phyloP scores from a whole-genome alignment of 257 asterid genomes.

The Plantago elongata region DNA sequence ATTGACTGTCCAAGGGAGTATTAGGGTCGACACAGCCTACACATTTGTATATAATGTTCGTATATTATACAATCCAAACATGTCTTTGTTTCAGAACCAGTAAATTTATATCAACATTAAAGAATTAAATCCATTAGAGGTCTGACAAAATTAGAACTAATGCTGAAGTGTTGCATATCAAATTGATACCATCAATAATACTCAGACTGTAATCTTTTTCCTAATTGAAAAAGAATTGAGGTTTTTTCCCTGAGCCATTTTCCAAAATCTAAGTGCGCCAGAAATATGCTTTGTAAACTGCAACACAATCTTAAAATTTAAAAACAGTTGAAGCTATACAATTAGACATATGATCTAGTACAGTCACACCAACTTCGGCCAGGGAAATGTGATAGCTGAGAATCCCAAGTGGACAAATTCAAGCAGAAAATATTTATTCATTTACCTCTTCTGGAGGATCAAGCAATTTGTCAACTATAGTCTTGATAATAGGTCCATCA shows the following conservation, averaged over 20 bases:
- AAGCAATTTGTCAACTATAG: slow-evolving; percentile 90
- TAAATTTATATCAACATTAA: no score
- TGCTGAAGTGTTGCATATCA: background rate
- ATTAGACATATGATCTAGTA: no score
- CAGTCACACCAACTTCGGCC: background rate
- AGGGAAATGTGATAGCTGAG: background rate
- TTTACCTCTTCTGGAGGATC: slow-evolving; percentile 99
- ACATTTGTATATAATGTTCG: no score
- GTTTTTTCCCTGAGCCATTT: background rate
- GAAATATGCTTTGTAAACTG: no score
- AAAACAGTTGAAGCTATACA: background rate
- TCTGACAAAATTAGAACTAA: background rate
- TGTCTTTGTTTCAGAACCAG: no score
- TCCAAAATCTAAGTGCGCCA: no score
- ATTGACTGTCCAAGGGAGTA: no score
- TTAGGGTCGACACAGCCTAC: no score
- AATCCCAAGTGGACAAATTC: slow-evolving; percentile 8
- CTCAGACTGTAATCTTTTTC: background rate
- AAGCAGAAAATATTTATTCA: slow-evolving; percentile 14
- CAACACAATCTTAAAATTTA: background rate
- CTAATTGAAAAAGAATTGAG: slow-evolving; percentile 2
- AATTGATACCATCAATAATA: no score
- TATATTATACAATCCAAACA: no score
- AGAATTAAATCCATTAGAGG: no score
- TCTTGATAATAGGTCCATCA: slow-evolving; percentile 83